Conservation (phyloP, 345 rosid genomes). For the Balakata baccata region DNA sequence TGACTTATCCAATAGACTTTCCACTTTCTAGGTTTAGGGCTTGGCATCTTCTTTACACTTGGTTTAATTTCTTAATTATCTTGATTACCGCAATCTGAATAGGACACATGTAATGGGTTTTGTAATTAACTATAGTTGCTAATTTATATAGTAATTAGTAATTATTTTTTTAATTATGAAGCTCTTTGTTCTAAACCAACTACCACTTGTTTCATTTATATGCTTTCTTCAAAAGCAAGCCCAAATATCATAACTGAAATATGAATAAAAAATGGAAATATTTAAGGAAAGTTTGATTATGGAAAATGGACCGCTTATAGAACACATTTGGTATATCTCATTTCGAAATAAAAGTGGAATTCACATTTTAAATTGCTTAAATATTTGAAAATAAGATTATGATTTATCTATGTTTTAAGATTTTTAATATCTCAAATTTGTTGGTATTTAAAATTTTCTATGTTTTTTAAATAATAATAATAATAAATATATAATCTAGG, state of each 20-base stretch:
- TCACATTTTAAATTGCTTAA: too few relatives aligned
- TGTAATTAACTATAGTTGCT: too few relatives aligned
- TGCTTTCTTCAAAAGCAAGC: conserved; percentile 11
- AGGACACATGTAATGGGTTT: conserved; percentile 25
- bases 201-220: conserved; percentile 4
- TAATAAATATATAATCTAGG: too few relatives aligned
- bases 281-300: background rate
- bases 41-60: conserved; percentile 35
- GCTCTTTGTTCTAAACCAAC: conserved; percentile 14
- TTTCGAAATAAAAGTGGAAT: too few relatives aligned
- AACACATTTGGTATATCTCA: too few relatives aligned
- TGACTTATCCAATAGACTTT: conserved; percentile 39
- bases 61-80: conserved; percentile 12
- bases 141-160: background rate
- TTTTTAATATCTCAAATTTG: too few relatives aligned
- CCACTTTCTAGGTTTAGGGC: conserved; percentile 41
- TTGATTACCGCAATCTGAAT: conserved; percentile 24
- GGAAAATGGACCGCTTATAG: too few relatives aligned
- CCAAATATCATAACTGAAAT: background rate
- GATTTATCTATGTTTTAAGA: too few relatives aligned
- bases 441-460: too few relatives aligned
- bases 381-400: too few relatives aligned
- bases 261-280: background rate
- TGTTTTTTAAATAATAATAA: too few relatives aligned
- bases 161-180: too few relatives aligned